Evolutionary conservation across 305 asterid species (phyloP), one percentile per base, ranked within the genome.

Genomic region (Fraxinus sp.): DNA sequence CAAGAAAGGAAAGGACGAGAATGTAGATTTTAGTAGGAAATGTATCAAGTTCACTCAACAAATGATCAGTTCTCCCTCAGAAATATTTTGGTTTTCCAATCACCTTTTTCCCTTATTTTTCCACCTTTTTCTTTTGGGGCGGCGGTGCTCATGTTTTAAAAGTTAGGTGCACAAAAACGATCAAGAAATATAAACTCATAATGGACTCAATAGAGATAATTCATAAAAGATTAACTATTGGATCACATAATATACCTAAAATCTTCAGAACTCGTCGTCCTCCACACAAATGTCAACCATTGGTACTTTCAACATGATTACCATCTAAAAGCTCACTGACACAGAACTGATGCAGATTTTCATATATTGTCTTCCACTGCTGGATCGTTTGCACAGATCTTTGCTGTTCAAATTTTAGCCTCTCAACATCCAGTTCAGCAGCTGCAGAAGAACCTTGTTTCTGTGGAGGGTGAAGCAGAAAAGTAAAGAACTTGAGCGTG

Each of bases 361-460:
- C 88, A 43, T 88, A 91, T 91, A 85, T 87, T 39, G 84, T 88
- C 79, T 90, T 86, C 97, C 95, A 93, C 41, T 89, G 94, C 52
- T 89, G 95, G 81, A 86, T 81, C 92, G 89, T 83, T 82, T 93
- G 91, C 86, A 88, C 79, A 18, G 95, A 91, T 79, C 87, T 87
- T 80, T 77, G 87, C 73, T 82, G 84, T 32, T 91, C 94, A 3
- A 87, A 82, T 57, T 93, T 94, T 80, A 91, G 86, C 89, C 90
- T 91, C 85, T 91, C 94, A 24, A 91, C 84, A 13, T 96, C 97
- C 87, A 92, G 89, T 89, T 91, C 93, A 77, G 91, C 86, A 71
- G 97, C 95, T 37, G 92, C 97, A 71, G 91, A 87, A 79, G 98
- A 92, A 71, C 97, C 92, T 84, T 88, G 91, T 88, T 92, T 92